Evolutionary conservation across 208 protist genomes (phyloP).

Genomic region (Jaenimonas drosophilae): DNA sequence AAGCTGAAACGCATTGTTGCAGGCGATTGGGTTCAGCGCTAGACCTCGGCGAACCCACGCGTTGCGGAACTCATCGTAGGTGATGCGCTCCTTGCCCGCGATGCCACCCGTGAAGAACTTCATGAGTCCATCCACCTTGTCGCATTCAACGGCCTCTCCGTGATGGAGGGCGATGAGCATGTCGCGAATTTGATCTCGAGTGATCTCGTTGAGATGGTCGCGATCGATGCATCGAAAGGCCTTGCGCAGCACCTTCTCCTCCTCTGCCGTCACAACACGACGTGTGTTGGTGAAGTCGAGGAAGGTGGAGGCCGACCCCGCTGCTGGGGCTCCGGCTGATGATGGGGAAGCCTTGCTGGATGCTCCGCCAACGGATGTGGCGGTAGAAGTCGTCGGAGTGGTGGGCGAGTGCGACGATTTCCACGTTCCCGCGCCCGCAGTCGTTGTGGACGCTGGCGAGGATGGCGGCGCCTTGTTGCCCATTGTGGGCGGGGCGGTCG

Average conservation of each 20-base stretch:
- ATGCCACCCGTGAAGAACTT: constrained; percentile 60
- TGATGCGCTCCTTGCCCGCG: constrained; percentile 35
- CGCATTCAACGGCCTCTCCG: constrained; percentile 28
- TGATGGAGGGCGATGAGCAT: constrained; percentile 72
- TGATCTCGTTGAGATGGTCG: constrained; percentile 72
- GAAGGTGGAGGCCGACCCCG: constrained; percentile 18
- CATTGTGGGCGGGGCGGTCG: too few relatives aligned
- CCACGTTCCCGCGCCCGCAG: too few relatives aligned
- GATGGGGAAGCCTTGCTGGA: constrained; percentile 5
- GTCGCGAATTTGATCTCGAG: constrained; percentile 75
- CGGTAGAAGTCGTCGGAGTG: too few relatives aligned
- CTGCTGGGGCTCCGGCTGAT: too few relatives aligned
- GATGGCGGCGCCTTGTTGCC: too few relatives aligned
- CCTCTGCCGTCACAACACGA: constrained; percentile 39
- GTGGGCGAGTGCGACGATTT: too few relatives aligned
- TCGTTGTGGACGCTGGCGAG: background rate
- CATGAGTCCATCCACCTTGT: constrained; percentile 66
- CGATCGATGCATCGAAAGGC: constrained; percentile 77
- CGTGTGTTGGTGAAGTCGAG: constrained; percentile 48
- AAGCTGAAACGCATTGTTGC: constrained; percentile 67
- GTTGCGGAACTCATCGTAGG: constrained; percentile 74
- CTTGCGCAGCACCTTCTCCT: constrained; percentile 53
- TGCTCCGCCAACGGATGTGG: too few relatives aligned
- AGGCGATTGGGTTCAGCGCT: constrained; percentile 40
- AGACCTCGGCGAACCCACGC: constrained; percentile 80